These are phyloP conservation scores for Eucalyptus cloeziana DNA, from an alignment of 345 rosid species.

Conservation along the genomic window DNA sequence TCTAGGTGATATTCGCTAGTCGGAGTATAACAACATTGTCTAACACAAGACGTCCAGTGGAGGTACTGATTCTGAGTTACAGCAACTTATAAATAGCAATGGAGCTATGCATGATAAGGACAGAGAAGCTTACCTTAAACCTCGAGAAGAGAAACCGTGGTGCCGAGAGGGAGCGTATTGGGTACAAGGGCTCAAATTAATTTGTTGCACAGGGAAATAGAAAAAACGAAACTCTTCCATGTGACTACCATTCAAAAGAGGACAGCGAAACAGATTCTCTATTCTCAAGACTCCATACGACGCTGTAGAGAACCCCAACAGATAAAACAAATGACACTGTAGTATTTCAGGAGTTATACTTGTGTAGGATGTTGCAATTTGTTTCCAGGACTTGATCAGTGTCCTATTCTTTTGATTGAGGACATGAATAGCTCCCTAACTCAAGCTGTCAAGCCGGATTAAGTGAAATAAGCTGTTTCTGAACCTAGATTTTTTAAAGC, in stretches of 20 bases:
- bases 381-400: background rate
- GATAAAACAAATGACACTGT: accelerated
- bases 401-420: background rate
- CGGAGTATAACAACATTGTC: background rate
- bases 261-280: background rate
- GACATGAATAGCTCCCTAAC: background rate
- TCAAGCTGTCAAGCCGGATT: too few relatives aligned
- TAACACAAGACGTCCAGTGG: background rate
- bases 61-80: background rate
- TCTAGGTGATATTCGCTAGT: background rate
- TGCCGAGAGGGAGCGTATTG: accelerated
- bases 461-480: background rate
- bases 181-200: background rate
- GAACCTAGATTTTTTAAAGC: background rate
- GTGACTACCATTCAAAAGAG: background rate
- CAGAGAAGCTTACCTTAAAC: background rate
- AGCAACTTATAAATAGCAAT: background rate
- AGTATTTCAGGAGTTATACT: background rate
- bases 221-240: background rate
- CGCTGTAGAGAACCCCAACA: background rate
- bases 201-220: background rate
- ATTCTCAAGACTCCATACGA: background rate
- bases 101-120: background rate
- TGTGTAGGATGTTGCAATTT: background rate
- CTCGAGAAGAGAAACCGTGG: accelerated